phyloP scores from a whole-genome alignment of 2,329 filamentous ascomycete genomes.

The Colletotrichum melonis region DNA sequence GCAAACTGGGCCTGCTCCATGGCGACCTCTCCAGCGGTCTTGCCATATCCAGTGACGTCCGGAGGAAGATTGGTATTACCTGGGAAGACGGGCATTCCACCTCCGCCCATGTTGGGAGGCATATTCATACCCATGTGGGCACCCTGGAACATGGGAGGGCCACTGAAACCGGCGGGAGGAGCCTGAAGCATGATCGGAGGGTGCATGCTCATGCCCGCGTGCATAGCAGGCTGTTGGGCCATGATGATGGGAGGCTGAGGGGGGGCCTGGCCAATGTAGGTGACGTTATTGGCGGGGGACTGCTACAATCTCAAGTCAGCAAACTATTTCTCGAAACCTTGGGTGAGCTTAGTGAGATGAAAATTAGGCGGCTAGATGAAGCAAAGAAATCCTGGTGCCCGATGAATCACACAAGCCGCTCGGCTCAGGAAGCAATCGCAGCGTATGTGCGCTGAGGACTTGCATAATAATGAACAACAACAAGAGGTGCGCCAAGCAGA shows the following conservation, averaged over 20 bases:
- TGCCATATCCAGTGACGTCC: conserved; percentile 65
- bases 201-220: conserved; percentile 36
- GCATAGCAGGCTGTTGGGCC: conserved; percentile 46
- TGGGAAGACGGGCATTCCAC: conserved; percentile 39
- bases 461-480: conserved; percentile 50
- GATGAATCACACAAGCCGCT: conserved; percentile 1
- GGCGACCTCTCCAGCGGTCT: conserved; percentile 59
- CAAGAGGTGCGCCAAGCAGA: conserved; percentile 15
- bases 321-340: background rate
- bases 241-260: conserved; percentile 44
- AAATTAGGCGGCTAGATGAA: background rate
- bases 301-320: conserved; percentile 39
- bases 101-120: conserved; percentile 6
- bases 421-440: background rate
- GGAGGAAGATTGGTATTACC: conserved; percentile 54
- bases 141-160: conserved; percentile 20
- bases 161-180: conserved; percentile 36
- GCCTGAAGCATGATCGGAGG: conserved; percentile 45
- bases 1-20: conserved; percentile 61
- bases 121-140: conserved; percentile 29
- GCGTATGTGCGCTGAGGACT: conserved; percentile 40
- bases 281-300: conserved; percentile 44
- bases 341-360: background rate
- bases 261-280: conserved; percentile 41
- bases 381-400: background rate